These are phyloP conservation scores for Capsicum baccatum DNA, from an alignment of 257 asterid genomes.

Conservation along the genomic window DNA sequence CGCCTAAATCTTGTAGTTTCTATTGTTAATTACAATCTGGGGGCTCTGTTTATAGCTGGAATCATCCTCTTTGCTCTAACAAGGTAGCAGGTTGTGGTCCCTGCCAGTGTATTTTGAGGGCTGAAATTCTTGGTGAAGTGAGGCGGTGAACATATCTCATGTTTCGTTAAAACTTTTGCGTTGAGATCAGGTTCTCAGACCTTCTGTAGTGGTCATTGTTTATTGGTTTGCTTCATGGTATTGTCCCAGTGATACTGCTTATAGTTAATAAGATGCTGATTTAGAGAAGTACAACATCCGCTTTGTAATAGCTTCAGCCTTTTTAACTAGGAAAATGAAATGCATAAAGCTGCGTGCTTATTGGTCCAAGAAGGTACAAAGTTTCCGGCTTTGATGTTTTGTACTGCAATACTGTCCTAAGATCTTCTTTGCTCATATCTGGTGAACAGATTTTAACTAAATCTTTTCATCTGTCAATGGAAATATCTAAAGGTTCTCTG, in stretches of 20 bases:
- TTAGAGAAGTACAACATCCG: not conserved
- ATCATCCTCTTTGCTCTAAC: not conserved
- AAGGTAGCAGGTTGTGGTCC: not conserved
- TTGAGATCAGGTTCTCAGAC: not conserved
- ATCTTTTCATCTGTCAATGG: not conserved
- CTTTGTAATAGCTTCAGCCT: not conserved
- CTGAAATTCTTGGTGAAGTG: constrained; percentile 3
- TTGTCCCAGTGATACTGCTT: constrained; percentile 13
- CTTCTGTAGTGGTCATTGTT: not conserved
- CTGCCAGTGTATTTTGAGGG: not conserved
- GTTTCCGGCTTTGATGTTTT: not conserved
- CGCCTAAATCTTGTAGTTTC: not conserved
- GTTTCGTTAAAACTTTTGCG: not conserved
- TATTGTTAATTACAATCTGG: not conserved
- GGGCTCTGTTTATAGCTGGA: not conserved
- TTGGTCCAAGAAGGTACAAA: not conserved
- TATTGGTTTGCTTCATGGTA: not conserved
- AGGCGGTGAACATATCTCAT: not conserved
- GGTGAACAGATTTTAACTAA: not conserved
- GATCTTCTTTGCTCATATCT: constrained; percentile 2
- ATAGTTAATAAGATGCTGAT: not conserved
- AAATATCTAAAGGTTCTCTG: not conserved
- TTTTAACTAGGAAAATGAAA: not conserved
- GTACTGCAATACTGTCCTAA: not conserved
- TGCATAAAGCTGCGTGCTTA: not conserved